These are phyloP conservation scores for Trichoderma afroharzianum DNA, from an alignment of 2,329 filamentous ascomycete species.

Conservation along the genomic window DNA sequence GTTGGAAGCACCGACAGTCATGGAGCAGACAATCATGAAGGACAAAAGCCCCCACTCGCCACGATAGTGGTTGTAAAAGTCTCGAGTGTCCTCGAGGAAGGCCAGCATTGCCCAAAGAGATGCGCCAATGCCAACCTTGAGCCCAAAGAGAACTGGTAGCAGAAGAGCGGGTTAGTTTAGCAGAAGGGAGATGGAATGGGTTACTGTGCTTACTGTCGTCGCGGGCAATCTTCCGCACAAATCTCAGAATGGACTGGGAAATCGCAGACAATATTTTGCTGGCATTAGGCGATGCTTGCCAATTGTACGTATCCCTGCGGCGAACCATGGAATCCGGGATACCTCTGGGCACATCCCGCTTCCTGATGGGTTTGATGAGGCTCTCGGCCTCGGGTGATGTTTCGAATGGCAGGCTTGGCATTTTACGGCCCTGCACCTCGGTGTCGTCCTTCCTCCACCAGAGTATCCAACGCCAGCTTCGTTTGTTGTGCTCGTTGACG, in stretches of 20 bases:
- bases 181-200: neutral
- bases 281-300: constrained; percentile 44
- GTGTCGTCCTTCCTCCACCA: constrained; percentile 57
- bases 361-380: constrained; percentile 40
- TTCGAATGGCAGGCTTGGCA: constrained; percentile 24
- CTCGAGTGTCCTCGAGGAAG: constrained; percentile 70
- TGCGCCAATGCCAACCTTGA: constrained; percentile 86
- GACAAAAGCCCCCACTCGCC: constrained; percentile 94
- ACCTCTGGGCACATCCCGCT: constrained; percentile 46
- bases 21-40: constrained; percentile 93
- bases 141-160: constrained; percentile 61
- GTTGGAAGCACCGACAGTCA: constrained; percentile 90
- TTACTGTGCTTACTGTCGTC: constrained; percentile 43
- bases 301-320: constrained; percentile 45
- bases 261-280: constrained; percentile 37
- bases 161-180: neutral
- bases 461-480: constrained; percentile 74
- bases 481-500: constrained; percentile 55
- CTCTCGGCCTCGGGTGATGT: constrained; percentile 32
- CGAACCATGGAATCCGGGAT: constrained; percentile 47
- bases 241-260: constrained; percentile 41
- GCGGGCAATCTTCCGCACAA: constrained; percentile 41
- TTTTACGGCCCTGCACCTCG: neutral
- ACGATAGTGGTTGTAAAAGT: constrained; percentile 76
- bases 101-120: constrained; percentile 79